Evolutionary conservation across 768 basidiomycete genomes (phyloP).

Genomic region (Psilocybe sp.): DNA sequence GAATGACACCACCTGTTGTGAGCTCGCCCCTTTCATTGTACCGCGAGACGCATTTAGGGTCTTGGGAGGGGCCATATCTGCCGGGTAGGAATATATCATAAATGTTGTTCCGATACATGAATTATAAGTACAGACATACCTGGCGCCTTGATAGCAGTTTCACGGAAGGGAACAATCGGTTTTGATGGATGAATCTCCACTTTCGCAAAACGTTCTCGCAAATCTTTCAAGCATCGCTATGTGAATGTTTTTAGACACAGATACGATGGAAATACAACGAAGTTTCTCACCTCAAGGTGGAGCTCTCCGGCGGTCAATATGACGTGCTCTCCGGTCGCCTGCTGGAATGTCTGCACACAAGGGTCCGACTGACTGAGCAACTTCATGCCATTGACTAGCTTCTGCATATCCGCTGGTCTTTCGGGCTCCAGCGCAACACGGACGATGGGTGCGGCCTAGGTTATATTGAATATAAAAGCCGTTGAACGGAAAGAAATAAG

Average conservation of each 20-base stretch:
- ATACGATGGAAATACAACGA: background rate
- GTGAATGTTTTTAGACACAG: background rate
- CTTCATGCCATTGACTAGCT: constrained; percentile 82
- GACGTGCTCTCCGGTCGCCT: constrained; percentile 96
- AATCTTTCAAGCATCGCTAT: constrained; percentile 92
- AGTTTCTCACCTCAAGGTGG: constrained; percentile 76
- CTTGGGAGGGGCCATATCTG: constrained; percentile 89
- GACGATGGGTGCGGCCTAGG: constrained; percentile 84
- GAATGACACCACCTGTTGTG: constrained; percentile 73
- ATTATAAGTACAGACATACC: constrained; percentile 40
- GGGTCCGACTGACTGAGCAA: constrained; percentile 94
- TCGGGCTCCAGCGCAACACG: constrained; percentile 91
- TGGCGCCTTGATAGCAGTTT: constrained; percentile 80
- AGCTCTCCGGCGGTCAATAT: constrained; percentile 95
- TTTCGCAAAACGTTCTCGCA: constrained; percentile 92
- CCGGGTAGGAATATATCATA: background rate
- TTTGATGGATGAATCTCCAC: constrained; percentile 92
- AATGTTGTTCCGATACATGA: background rate
- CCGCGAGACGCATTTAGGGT: constrained; percentile 69
- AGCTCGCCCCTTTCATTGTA: constrained; percentile 67
- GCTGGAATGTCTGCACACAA: constrained; percentile 96
- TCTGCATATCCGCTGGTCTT: constrained; percentile 82
- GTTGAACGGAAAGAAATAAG: background rate
- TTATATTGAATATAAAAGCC: background rate
- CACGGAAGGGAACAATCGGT: constrained; percentile 96